These are phyloP conservation scores for Iodosphaeria phyllophila DNA, from an alignment of 2,329 filamentous ascomycete species.

Conservation along the genomic window DNA sequence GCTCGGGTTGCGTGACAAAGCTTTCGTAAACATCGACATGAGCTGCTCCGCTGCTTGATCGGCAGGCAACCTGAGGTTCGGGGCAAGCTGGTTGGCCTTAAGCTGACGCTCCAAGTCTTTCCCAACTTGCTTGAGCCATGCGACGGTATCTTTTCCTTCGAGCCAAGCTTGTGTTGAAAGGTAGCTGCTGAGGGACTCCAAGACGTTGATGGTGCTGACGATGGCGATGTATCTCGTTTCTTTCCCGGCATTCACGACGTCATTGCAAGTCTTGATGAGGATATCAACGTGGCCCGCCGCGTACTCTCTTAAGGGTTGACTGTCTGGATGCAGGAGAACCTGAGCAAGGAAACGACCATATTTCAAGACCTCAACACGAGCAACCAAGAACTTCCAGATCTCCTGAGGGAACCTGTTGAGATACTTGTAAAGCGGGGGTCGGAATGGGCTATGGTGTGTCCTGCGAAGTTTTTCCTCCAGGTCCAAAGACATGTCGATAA, in stretches of 20 bases:
- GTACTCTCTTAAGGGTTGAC: constrained; percentile 53
- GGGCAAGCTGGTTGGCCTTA: constrained; percentile 48
- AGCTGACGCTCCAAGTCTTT: constrained; percentile 65
- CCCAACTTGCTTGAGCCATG: constrained; percentile 46
- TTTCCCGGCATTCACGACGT: constrained; percentile 42
- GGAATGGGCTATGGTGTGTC: constrained; percentile 82
- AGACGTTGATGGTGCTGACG: constrained; percentile 75
- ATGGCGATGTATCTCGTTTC: constrained; percentile 52
- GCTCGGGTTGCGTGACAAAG: constrained; percentile 53
- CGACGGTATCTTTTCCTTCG: constrained; percentile 40
- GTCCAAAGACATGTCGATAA: constrained; percentile 80
- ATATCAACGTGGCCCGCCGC: constrained; percentile 55
- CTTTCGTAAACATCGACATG: constrained; percentile 67
- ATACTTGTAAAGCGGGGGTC: constrained; percentile 77
- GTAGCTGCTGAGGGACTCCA: constrained; percentile 58
- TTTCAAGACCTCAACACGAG: constrained; percentile 62
- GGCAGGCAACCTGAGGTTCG: constrained; percentile 60
- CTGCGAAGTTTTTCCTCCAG: constrained; percentile 71
- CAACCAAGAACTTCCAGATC: constrained; percentile 63
- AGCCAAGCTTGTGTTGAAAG: constrained; percentile 52
- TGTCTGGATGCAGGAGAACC: constrained; percentile 58
- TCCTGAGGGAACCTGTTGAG: constrained; percentile 86
- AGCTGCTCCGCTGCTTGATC: constrained; percentile 81
- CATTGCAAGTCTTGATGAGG: constrained; percentile 49
- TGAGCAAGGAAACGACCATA: constrained; percentile 88